phyloP scores from a whole-genome alignment of 768 basidiomycete species.

The Hortiboletus campestris region DNA sequence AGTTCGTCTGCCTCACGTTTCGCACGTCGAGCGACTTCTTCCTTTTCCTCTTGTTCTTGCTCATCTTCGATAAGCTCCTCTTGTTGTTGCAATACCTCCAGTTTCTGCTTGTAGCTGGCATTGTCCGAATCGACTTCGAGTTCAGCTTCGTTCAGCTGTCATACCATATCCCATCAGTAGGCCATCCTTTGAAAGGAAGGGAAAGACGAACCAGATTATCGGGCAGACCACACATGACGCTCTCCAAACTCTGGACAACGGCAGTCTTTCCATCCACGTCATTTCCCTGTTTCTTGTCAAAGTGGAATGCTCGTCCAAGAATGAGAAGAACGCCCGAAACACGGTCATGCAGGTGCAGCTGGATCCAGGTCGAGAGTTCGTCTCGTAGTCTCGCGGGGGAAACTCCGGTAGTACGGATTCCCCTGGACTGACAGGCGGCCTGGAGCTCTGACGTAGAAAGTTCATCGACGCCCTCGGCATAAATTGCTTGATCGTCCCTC shows the following conservation, averaged over 20 bases:
- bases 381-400: slow-evolving; percentile 87
- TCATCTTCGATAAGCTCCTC: slow-evolving; percentile 99
- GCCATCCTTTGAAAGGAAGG: too few relatives aligned
- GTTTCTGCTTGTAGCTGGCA: slow-evolving; percentile 95
- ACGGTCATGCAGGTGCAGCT: slow-evolving; percentile 83
- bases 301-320: slow-evolving; percentile 92
- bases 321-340: slow-evolving; percentile 94
- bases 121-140: slow-evolving; percentile 92
- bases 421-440: slow-evolving; percentile 90
- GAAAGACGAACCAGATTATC: slow-evolving; percentile 78
- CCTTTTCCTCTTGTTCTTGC: slow-evolving; percentile 95
- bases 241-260: slow-evolving; percentile 80
- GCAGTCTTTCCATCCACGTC: slow-evolving; percentile 81
- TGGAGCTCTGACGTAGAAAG: slow-evolving; percentile 91
- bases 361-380: slow-evolving; percentile 90
- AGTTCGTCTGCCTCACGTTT: slow-evolving; percentile 77
- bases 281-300: slow-evolving; percentile 71
- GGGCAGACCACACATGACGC: slow-evolving; percentile 86
- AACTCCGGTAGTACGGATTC: slow-evolving; percentile 84
- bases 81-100: slow-evolving; percentile 96
- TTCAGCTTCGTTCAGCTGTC: slow-evolving; percentile 93
- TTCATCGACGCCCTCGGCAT: slow-evolving; percentile 84
- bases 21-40: slow-evolving; percentile 86
- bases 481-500: slow-evolving; percentile 91
- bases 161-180: neutral